A percentile compares a stretch with the other conserved stretches of the same genome.
Conservation (phyloP, 78 protist genomes). For the Bodo saltans region DNA sequence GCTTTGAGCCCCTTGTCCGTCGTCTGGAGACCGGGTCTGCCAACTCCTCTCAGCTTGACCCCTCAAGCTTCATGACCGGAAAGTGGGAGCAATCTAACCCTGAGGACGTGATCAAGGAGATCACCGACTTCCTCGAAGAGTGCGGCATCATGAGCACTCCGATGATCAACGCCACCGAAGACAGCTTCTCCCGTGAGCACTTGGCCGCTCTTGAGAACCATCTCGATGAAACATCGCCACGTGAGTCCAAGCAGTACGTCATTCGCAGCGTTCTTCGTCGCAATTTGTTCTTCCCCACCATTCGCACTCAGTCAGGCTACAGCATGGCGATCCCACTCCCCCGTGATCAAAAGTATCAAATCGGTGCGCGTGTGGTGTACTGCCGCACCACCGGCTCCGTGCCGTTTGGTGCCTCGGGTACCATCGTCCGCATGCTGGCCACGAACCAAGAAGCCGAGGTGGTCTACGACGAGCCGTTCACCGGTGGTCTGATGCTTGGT, state of each 20-base stretch:
- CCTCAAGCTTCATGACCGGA: neutral
- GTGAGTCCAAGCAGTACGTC: neutral
- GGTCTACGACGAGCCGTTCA: constrained; percentile 27
- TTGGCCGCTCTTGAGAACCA: neutral
- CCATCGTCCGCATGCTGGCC: constrained; percentile 14
- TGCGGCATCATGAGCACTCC: neutral
- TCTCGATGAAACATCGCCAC: neutral
- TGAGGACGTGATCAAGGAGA: neutral
- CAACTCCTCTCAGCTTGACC: neutral
- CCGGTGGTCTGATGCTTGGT: constrained; percentile 10
- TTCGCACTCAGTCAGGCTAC: neutral
- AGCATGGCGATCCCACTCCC: neutral
- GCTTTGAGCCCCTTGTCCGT: neutral
- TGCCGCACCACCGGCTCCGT: constrained; percentile 5
- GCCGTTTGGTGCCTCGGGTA: constrained; percentile 26
- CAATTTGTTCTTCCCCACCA: neutral
- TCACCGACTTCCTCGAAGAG: neutral
- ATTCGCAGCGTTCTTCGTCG: neutral
- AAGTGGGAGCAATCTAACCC: neutral
- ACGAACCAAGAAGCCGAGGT: constrained; percentile 1
- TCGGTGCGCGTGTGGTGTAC: constrained; percentile 30
- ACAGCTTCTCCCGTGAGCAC: neutral
- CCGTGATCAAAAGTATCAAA: neutral
- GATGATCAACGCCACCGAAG: constrained; percentile 15
- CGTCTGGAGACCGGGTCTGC: too few relatives aligned